Evolutionary conservation across 768 basidiomycete genomes (phyloP), one percentile per base, ranked within the genome.

Genomic region (Amanita jacksonii): DNA sequence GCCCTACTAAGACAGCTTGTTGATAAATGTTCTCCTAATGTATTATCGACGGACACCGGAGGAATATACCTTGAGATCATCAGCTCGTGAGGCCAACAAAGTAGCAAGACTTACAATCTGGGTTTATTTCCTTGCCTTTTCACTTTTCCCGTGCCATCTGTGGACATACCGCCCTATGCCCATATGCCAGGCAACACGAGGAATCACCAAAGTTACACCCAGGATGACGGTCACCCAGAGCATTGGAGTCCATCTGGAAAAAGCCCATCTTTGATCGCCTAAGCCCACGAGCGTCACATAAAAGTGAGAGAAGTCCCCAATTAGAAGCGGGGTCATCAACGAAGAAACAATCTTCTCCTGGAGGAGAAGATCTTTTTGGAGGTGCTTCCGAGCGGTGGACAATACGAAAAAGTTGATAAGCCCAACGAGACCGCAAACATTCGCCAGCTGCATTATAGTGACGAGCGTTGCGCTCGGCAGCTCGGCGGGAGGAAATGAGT

Each of bases 161-260:
- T 86, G 75, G 9, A 79, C 75, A 58, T 85, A 87, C 38, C 85
- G 71, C 46, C 80, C 83, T 42, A 87, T 65, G 7, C 85, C 85
- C 38, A 85, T 52, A 56, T 83, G 77, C 85, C 85, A 88, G 49
- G 76, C 70, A 15, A 82, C 55, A 19, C 85, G 71, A 8, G 85
- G 84, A 37, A 86, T 59, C 69, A 86, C 63, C 39, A 88, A 58
- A 10, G 72, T 73, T 27, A 85, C 51, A 0, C 85, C 85, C 9
- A 81, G 55, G 12, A 78, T 37, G 13, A 85, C 54, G 0, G 83
- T 86, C 4, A 72, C 64, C 77, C 81, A 83, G 15, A 85, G 57
- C 74, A 83, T 79, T 0, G 77, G 73, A 49, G 66, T 76, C 84
- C 84, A 87, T 19, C 63, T 68, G 33, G 58, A 53, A 15, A 84